A percentile compares a stretch with the other conserved stretches of the same genome.
Evolutionary conservation across 805 yeast species (phyloP).

Genomic region (Saccharomycopsis capsularis): DNA sequence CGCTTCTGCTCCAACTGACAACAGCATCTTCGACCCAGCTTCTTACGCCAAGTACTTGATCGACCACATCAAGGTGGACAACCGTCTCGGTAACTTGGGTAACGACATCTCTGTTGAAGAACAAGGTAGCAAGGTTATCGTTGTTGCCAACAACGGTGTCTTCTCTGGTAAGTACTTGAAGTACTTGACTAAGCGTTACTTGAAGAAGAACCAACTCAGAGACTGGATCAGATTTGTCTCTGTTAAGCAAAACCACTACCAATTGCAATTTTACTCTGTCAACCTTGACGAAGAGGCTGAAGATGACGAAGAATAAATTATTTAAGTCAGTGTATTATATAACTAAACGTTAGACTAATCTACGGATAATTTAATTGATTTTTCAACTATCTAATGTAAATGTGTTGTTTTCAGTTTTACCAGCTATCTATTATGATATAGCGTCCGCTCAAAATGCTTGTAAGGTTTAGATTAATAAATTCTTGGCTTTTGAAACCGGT

Average conservation of each 20-base stretch:
- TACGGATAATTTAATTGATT: too few species aligned
- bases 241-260: constrained; percentile 90
- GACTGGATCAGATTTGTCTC: constrained; percentile 99
- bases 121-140: constrained; percentile 84
- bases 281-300: constrained; percentile 93
- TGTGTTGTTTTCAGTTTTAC: too few species aligned
- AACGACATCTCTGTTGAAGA: constrained; percentile 81
- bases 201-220: constrained; percentile 99
- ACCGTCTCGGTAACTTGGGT: constrained; percentile 94
- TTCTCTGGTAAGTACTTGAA: constrained; percentile 99
- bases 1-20: constrained; percentile 94
- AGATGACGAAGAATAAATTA: constrained; percentile 43
- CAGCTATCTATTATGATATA: too few species aligned
- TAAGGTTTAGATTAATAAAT: too few species aligned
- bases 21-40: constrained; percentile 96
- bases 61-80: constrained; percentile 99
- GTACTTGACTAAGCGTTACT: constrained; percentile 99
- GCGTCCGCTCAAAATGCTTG: too few species aligned
- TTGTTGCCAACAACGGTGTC: constrained; percentile 82
- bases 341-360: too few species aligned
- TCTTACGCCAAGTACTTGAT: constrained; percentile 95
- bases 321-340: neutral
- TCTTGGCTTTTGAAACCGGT: too few species aligned
- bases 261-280: constrained; percentile 98
- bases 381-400: too few species aligned